Percentiles rank a stretch among this genome's conserved stretches.
Evolutionary conservation across 1,284 basidiomycete genomes (phyloP).

Genomic region (Mycosarcoma maydis): DNA sequence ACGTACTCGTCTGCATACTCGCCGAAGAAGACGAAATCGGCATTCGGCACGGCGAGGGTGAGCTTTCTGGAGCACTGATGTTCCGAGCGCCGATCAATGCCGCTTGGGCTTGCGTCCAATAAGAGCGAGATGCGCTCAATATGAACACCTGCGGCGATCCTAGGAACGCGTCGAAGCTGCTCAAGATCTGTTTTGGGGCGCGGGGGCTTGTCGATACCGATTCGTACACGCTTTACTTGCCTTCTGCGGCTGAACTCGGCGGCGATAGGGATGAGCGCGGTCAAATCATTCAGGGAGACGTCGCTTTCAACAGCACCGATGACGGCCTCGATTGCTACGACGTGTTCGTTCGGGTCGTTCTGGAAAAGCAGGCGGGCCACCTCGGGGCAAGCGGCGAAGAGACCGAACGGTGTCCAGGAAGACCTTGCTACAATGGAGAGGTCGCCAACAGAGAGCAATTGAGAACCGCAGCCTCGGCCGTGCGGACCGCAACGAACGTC

Average conservation of each 20-base stretch:
- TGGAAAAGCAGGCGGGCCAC: slow-evolving; percentile 31
- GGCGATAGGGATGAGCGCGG: slow-evolving; percentile 24
- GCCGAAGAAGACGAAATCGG: slow-evolving; percentile 43
- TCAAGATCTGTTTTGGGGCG: slow-evolving; percentile 30
- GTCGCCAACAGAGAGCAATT: slow-evolving; percentile 39
- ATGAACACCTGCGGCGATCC: slow-evolving; percentile 40
- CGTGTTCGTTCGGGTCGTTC: slow-evolving; percentile 62
- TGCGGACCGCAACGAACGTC: slow-evolving; percentile 33
- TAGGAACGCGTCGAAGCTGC: slow-evolving; percentile 27
- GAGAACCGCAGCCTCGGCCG: slow-evolving; percentile 6
- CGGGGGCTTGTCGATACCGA: slow-evolving; percentile 23
- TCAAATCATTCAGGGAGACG: slow-evolving; percentile 22
- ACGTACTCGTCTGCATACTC: slow-evolving; percentile 54
- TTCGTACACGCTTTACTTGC: slow-evolving; percentile 10
- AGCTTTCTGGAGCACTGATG: slow-evolving; percentile 23
- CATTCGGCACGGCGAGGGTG: slow-evolving; percentile 35
- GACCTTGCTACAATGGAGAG: slow-evolving; percentile 32
- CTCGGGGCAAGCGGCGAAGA: slow-evolving; percentile 29
- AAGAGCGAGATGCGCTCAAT: slow-evolving; percentile 37
- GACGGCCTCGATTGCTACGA: slow-evolving; percentile 32
- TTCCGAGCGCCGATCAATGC: too few relatives aligned
- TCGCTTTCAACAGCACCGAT: slow-evolving; percentile 47
- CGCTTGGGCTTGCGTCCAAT: slow-evolving; percentile 38
- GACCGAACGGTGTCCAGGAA: slow-evolving; percentile 61
- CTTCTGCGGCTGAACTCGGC: slow-evolving; percentile 18